Conservation (phyloP, 2,329 filamentous ascomycete species). For the Fusarium illudens region DNA sequence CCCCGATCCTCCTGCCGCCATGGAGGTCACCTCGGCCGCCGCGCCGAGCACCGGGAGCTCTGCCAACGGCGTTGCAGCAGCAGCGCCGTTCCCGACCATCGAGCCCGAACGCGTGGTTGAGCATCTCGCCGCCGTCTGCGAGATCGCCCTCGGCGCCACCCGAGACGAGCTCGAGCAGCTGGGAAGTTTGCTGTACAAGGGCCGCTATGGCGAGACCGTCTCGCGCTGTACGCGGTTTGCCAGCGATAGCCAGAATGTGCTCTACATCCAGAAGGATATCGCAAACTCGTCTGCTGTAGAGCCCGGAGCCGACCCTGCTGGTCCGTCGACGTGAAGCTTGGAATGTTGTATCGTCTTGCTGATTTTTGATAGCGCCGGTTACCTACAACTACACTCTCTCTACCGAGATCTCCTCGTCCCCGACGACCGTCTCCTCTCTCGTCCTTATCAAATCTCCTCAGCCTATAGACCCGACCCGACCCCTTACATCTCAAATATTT, state of each 20-base stretch:
- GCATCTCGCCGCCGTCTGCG: conserved; percentile 74
- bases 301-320: conserved; percentile 56
- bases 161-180: conserved; percentile 80
- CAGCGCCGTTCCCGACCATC: conserved; percentile 62
- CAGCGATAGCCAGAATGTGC: conserved; percentile 82
- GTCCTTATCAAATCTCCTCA: conserved; percentile 89
- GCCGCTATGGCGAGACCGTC: conserved; percentile 78
- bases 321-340: conserved; percentile 46
- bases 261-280: conserved; percentile 91
- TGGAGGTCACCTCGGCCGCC: conserved; percentile 63
- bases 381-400: conserved; percentile 81
- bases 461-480: conserved; percentile 83
- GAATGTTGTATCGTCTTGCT: conserved; percentile 5
- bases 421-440: conserved; percentile 84
- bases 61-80: conserved; percentile 56
- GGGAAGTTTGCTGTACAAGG: conserved; percentile 82
- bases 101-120: conserved; percentile 77
- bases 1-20: conserved; percentile 46
- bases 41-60: conserved; percentile 50
- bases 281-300: conserved; percentile 61
- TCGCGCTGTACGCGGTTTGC: conserved; percentile 90
- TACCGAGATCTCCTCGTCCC: conserved; percentile 80
- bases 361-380: conserved; percentile 49
- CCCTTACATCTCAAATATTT: conserved; percentile 88
- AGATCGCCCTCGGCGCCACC: conserved; percentile 77